A percentile compares a stretch with the other conserved stretches of the same genome.
Evolutionary conservation across 768 basidiomycete genomes (phyloP).

Genomic region (Suillus spraguei): DNA sequence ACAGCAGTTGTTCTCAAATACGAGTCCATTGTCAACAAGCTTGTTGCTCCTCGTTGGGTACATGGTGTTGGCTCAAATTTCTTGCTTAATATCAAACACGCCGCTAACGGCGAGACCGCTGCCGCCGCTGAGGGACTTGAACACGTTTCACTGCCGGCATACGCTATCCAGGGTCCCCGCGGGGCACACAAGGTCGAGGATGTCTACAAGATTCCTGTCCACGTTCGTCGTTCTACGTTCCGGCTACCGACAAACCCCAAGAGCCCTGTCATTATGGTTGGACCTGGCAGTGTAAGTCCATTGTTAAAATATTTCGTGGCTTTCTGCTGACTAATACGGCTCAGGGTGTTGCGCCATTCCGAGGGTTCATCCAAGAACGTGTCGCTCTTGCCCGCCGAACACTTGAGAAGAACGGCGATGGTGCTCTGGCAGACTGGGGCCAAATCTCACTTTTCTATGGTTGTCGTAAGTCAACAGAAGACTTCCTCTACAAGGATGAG

Average conservation of each 20-base stretch:
- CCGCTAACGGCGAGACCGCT: slow-evolving; percentile 59
- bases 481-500: slow-evolving; percentile 94
- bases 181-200: slow-evolving; percentile 74
- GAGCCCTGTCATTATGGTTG: slow-evolving; percentile 98
- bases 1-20: slow-evolving; percentile 97
- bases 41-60: slow-evolving; percentile 64
- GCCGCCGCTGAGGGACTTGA: slow-evolving; percentile 42
- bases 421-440: slow-evolving; percentile 95
- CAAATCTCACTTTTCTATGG: slow-evolving; percentile 95
- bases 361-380: slow-evolving; percentile 97
- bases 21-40: slow-evolving; percentile 59
- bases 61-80: slow-evolving; percentile 96
- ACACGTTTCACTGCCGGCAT: slow-evolving; percentile 57
- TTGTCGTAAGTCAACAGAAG: slow-evolving; percentile 85
- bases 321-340: slow-evolving; percentile 15
- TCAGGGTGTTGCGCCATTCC: slow-evolving; percentile 98
- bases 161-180: slow-evolving; percentile 90
- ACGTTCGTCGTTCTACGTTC: slow-evolving; percentile 96
- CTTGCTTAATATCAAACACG: slow-evolving; percentile 87
- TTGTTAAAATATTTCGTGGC: background rate
- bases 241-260: slow-evolving; percentile 96
- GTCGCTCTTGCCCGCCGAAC: slow-evolving; percentile 94
- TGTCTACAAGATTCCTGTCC: slow-evolving; percentile 85
- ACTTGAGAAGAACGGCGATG: slow-evolving; percentile 92
- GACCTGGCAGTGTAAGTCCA: slow-evolving; percentile 89